Conservation (phyloP, 345 rosid species). For the Citrus maxima region DNA sequence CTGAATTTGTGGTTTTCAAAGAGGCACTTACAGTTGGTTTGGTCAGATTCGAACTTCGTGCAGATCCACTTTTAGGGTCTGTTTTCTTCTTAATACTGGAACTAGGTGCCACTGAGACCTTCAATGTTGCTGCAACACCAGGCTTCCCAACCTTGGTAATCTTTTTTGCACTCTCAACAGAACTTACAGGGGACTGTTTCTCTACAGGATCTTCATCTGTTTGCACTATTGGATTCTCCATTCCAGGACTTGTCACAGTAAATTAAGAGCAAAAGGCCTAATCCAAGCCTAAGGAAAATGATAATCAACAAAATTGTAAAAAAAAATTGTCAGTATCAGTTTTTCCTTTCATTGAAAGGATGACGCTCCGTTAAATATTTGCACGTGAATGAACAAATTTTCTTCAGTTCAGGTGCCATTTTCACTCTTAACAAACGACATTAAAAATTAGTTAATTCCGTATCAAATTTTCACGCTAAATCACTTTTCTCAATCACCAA, state of each 20-base stretch:
- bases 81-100: slow-evolving; percentile 51
- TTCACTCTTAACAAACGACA: slow-evolving; percentile 10
- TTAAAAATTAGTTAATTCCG: not conserved
- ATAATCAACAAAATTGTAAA: slow-evolving; percentile 7
- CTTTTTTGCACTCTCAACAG: slow-evolving; percentile 36
- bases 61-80: slow-evolving; percentile 31
- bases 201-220: slow-evolving; percentile 38
- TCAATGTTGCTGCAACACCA: slow-evolving; percentile 33
- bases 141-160: slow-evolving; percentile 33
- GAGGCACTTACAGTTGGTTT: slow-evolving; percentile 48
- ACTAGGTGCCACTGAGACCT: slow-evolving; percentile 41
- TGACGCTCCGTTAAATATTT: not conserved
- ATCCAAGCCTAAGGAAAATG: slow-evolving; percentile 21
- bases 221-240: slow-evolving; percentile 58
- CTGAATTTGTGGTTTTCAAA: slow-evolving; percentile 39
- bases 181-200: slow-evolving; percentile 33
- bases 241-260: slow-evolving; percentile 24
- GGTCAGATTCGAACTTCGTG: slow-evolving; percentile 34
- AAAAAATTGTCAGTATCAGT: not conserved
- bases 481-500: slow-evolving; percentile 24
- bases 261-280: slow-evolving; percentile 22
- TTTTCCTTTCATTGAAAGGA: not conserved
- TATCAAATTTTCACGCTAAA: not conserved
- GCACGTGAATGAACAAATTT: not conserved
- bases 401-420: slow-evolving; percentile 22